Conservation (phyloP, 2,329 filamentous ascomycete genomes). For the Myrmaecium sp. region DNA sequence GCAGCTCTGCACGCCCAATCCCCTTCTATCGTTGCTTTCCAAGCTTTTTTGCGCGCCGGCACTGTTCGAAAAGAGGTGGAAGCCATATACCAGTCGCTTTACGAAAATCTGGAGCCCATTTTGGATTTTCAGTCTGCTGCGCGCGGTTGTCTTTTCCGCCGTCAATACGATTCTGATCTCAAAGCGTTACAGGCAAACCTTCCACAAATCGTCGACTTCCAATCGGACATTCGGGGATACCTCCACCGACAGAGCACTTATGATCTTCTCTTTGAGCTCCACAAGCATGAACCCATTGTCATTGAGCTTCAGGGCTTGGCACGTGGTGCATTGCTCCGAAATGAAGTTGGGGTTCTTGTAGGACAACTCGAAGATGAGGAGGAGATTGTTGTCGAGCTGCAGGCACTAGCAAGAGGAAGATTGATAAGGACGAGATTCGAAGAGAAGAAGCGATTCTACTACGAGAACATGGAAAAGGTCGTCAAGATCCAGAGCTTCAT, state of each 20-base stretch:
- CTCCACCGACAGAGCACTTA: slow-evolving; percentile 43
- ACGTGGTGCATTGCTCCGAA: slow-evolving; percentile 63
- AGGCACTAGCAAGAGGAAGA: slow-evolving; percentile 56
- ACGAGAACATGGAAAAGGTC: slow-evolving; percentile 96
- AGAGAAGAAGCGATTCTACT: slow-evolving; percentile 77
- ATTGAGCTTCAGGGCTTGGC: slow-evolving; percentile 56
- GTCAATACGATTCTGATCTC: slow-evolving; percentile 26
- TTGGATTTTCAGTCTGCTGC: slow-evolving; percentile 35
- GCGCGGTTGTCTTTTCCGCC: slow-evolving; percentile 30
- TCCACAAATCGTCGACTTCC: slow-evolving; percentile 44
- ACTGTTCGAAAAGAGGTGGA: slow-evolving; percentile 15
- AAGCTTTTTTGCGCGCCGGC: slow-evolving; percentile 23
- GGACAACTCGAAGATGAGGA: slow-evolving; percentile 70
- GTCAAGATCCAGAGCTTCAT: slow-evolving; percentile 98
- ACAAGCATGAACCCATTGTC: slow-evolving; percentile 49
- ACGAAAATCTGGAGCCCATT: slow-evolving; percentile 25
- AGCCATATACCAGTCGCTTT: slow-evolving; percentile 22
- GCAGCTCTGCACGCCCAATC: slow-evolving; percentile 15
- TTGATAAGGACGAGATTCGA: slow-evolving; percentile 59
- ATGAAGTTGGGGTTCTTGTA: slow-evolving; percentile 56
- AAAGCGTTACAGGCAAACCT: slow-evolving; percentile 36
- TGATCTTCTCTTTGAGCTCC: slow-evolving; percentile 51
- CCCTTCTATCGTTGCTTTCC: slow-evolving; percentile 18
- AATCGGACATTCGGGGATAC: slow-evolving; percentile 50
- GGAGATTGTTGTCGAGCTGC: slow-evolving; percentile 55